Conservation (phyloP, 306 rosid genomes). For the Datisca glomerata region DNA sequence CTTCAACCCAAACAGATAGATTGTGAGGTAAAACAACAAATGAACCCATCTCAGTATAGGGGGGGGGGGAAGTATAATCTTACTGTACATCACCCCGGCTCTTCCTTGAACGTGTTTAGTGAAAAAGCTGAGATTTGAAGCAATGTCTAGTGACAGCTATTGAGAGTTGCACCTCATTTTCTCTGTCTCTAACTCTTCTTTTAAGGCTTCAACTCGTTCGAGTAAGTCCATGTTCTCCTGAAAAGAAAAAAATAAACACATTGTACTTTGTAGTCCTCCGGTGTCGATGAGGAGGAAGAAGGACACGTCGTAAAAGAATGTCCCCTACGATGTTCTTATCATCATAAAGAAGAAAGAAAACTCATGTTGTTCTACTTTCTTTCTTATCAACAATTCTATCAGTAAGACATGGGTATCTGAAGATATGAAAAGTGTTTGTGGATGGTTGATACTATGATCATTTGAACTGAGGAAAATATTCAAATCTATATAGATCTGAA, state of each 20-base stretch:
- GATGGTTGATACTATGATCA: background rate
- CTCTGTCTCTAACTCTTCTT: slow-evolving; percentile 7
- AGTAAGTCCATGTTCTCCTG: slow-evolving; percentile 8
- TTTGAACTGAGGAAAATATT: background rate
- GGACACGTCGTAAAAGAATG: too few species aligned
- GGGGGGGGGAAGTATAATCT: background rate
- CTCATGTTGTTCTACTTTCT: too few species aligned
- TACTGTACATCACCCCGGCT: too few species aligned
- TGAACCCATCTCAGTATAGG: too few species aligned
- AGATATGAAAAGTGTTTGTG: slow-evolving; percentile 16
- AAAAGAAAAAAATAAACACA: background rate
- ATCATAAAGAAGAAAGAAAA: too few species aligned
- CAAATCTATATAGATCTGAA: background rate
- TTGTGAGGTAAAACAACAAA: background rate
- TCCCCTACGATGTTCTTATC: too few species aligned
- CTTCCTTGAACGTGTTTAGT: background rate
- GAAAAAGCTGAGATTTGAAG: background rate
- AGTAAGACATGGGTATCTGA: too few species aligned
- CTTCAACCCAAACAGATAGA: background rate
- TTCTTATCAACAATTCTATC: too few species aligned
- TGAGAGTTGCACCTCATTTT: slow-evolving; percentile 6
- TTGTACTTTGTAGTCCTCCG: background rate
- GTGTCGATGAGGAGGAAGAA: background rate
- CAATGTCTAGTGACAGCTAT: background rate
- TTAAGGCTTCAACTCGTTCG: slow-evolving; percentile 9